phyloP scores from a whole-genome alignment of 345 rosid genomes.

The Syzygium grande region DNA sequence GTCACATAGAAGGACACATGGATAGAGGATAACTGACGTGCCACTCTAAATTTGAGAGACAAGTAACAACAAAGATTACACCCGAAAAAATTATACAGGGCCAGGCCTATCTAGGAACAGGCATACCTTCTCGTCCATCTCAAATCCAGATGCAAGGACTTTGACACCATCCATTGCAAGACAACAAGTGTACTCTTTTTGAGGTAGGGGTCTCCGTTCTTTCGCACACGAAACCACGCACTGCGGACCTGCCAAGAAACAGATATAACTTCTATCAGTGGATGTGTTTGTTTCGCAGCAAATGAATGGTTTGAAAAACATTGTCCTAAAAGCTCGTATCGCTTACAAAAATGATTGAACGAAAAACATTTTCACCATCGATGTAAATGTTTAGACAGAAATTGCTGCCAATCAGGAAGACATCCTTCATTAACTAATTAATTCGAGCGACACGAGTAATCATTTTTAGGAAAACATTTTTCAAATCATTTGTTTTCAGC shows the following conservation, averaged over 20 bases:
- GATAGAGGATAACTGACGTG: not conserved
- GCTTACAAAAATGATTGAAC: no score
- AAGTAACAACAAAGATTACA: not conserved
- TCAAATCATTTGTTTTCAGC: no score
- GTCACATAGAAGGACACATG: not conserved
- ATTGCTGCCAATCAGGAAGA: no score
- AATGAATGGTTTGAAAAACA: no score
- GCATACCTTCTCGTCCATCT: constrained; percentile 71
- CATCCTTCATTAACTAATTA: no score
- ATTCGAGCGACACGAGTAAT: no score
- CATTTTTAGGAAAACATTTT: no score
- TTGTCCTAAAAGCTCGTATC: no score
- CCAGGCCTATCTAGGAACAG: not conserved
- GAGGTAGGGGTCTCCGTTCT: constrained; percentile 68
- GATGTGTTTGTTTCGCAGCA: no score
- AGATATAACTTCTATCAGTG: not conserved
- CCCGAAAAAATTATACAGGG: not conserved
- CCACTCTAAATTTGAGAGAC: not conserved
- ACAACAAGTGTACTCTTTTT: constrained; percentile 76
- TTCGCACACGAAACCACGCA: constrained; percentile 87
- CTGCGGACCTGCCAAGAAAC: constrained; percentile 62
- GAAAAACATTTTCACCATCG: no score
- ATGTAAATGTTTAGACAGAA: no score
- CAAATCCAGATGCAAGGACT: constrained; percentile 87
- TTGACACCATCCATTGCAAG: constrained; percentile 91